A percentile compares a stretch with the other conserved stretches of the same genome.
Conservation (phyloP, 2,329 filamentous ascomycete genomes). For the Colletotrichum neosansevieriae region DNA sequence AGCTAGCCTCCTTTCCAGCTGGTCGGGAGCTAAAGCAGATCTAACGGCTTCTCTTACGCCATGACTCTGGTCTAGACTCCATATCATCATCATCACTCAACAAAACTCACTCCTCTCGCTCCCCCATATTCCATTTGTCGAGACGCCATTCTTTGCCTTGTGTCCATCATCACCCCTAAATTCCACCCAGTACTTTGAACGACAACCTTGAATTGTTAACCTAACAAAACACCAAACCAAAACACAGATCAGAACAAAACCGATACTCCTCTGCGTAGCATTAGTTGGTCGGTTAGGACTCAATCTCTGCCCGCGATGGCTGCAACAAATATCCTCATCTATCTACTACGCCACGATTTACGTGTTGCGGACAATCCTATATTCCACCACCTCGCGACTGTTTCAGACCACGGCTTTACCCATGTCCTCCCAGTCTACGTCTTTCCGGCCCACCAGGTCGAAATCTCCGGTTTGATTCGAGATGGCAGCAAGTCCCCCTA, state of each 20-base stretch:
- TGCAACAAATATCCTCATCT: slow-evolving; percentile 70
- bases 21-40: slow-evolving; percentile 27
- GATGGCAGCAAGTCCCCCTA: slow-evolving; percentile 70
- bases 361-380: slow-evolving; percentile 81
- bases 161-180: background rate
- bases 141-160: background rate
- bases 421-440: slow-evolving; percentile 80
- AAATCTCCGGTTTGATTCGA: slow-evolving; percentile 79
- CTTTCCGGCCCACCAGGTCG: slow-evolving; percentile 77
- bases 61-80: slow-evolving; percentile 31
- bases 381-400: slow-evolving; percentile 68
- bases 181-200: background rate
- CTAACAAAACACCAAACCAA: no score
- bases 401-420: slow-evolving; percentile 66
- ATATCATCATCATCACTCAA: slow-evolving; percentile 1
- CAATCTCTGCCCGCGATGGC: slow-evolving; percentile 45
- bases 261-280: background rate
- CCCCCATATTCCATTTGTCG: no score
- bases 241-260: no score
- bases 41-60: slow-evolving; percentile 40
- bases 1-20: slow-evolving; percentile 23
- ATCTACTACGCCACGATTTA: slow-evolving; percentile 79
- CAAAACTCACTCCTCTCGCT: slow-evolving; percentile 14
- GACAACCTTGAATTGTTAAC: background rate
- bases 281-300: background rate